Evolutionary conservation across 2,329 filamentous ascomycete species (phyloP).

Genomic region (Tolypocladium guangdongense): DNA sequence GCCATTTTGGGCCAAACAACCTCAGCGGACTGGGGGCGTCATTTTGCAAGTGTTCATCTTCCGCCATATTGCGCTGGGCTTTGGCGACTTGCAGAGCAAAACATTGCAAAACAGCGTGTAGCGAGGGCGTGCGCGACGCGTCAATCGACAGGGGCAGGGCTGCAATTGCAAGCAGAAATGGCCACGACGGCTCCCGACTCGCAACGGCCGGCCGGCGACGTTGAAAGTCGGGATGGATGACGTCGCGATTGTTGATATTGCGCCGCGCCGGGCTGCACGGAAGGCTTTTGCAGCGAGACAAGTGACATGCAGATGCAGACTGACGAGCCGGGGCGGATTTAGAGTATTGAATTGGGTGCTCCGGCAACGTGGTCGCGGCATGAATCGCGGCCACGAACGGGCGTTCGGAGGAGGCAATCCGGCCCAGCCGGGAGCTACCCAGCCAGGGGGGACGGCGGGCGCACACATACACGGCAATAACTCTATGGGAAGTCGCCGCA

Average conservation of each 20-base stretch:
- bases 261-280: not conserved
- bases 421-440: slow-evolving; percentile 1
- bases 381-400: not conserved
- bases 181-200: not conserved
- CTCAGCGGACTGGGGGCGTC: not conserved
- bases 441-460: not conserved
- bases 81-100: not conserved
- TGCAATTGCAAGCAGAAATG: not conserved
- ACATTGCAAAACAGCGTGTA: not conserved
- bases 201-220: not conserved
- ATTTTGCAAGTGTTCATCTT: not conserved
- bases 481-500: not conserved
- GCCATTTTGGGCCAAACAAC: slow-evolving; percentile 10
- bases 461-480: slow-evolving; percentile 4
- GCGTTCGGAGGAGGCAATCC: not conserved
- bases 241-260: not conserved
- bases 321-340: not conserved
- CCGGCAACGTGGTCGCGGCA: not conserved
- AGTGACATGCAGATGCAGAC: not conserved
- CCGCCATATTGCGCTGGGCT: not conserved
- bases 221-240: not conserved
- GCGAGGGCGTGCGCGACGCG: not conserved
- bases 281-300: not conserved
- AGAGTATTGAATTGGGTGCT: not conserved
- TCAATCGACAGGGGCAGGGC: not conserved